These are phyloP conservation scores for Penicillium parvum DNA, from an alignment of 495 filamentous ascomycete genomes.

Conservation along the genomic window DNA sequence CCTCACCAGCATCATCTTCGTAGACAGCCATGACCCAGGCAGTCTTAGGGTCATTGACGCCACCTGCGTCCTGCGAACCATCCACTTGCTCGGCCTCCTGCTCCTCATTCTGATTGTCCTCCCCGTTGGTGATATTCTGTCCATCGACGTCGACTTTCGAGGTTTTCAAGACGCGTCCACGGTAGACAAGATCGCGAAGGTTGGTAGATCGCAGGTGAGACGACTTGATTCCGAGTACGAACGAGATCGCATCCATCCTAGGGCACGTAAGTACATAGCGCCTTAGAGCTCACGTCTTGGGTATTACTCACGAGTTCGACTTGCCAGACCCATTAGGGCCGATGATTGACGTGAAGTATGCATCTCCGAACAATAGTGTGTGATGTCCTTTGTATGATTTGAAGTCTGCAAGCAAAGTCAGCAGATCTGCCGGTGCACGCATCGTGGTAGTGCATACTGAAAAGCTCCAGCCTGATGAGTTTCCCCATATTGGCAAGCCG, in stretches of 20 bases:
- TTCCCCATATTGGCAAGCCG: conserved; percentile 64
- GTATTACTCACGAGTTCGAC: conserved; percentile 86
- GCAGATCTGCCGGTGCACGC: conserved; percentile 6
- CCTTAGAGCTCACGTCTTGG: neutral
- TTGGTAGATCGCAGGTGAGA: conserved; percentile 94
- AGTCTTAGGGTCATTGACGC: conserved; percentile 73
- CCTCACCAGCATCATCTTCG: conserved; percentile 93
- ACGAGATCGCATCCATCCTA: conserved; percentile 99
- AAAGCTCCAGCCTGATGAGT: conserved; percentile 89
- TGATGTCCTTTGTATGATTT: conserved; percentile 99
- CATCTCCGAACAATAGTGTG: conserved; percentile 89
- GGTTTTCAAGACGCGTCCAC: conserved; percentile 85
- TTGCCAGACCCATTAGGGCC: conserved; percentile 99
- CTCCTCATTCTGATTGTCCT: conserved; percentile 49
- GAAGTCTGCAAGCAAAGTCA: conserved; percentile 66
- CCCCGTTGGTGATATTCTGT: conserved; percentile 55
- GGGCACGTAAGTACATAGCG: conserved; percentile 18
- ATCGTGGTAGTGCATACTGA: conserved; percentile 56
- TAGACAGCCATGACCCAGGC: conserved; percentile 99
- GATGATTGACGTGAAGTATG: conserved; percentile 98
- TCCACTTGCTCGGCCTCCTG: conserved; percentile 34
- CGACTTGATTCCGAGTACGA: conserved; percentile 97
- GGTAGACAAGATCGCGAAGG: conserved; percentile 91
- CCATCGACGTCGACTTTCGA: conserved; percentile 91
- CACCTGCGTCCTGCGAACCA: conserved; percentile 46